Evolutionary conservation across 495 filamentous ascomycete genomes (phyloP).

Genomic region (Halenospora varia): DNA sequence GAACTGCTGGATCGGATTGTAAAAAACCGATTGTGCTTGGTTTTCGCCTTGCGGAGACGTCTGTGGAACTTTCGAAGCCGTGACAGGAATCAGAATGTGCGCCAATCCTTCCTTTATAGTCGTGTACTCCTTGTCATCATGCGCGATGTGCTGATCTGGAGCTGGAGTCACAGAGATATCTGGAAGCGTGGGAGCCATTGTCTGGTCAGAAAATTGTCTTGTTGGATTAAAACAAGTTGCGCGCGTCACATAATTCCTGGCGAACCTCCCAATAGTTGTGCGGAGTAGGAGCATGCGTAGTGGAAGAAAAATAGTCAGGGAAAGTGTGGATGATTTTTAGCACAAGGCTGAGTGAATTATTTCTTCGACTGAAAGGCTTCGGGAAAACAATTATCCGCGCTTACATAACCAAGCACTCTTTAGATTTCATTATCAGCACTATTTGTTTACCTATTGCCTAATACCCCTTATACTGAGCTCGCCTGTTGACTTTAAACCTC

Average conservation of each 20-base stretch:
- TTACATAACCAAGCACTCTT: no score
- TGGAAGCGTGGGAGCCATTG: slow-evolving; percentile 9
- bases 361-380: neutral
- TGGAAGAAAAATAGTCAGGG: neutral
- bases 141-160: slow-evolving; percentile 22
- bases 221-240: no score
- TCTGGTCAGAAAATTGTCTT: neutral
- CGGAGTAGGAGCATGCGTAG: neutral
- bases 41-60: slow-evolving; percentile 43
- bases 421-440: no score
- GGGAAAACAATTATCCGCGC: neutral
- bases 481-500: no score
- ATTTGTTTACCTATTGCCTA: no score
- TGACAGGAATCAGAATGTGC: slow-evolving; percentile 56
- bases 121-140: slow-evolving; percentile 52
- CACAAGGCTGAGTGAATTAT: neutral
- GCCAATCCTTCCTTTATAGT: slow-evolving; percentile 68
- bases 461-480: no score
- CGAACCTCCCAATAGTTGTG: neutral
- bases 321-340: neutral
- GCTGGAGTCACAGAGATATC: slow-evolving; percentile 22
- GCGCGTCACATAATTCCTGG: neutral
- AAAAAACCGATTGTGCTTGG: slow-evolving; percentile 77
- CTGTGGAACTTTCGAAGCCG: slow-evolving; percentile 42
- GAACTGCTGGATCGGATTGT: slow-evolving; percentile 98